Percentiles rank a stretch among this genome's conserved stretches.
phyloP scores from a whole-genome alignment of 2,329 filamentous ascomycete species.

The Bipolaris sorokiniana region DNA sequence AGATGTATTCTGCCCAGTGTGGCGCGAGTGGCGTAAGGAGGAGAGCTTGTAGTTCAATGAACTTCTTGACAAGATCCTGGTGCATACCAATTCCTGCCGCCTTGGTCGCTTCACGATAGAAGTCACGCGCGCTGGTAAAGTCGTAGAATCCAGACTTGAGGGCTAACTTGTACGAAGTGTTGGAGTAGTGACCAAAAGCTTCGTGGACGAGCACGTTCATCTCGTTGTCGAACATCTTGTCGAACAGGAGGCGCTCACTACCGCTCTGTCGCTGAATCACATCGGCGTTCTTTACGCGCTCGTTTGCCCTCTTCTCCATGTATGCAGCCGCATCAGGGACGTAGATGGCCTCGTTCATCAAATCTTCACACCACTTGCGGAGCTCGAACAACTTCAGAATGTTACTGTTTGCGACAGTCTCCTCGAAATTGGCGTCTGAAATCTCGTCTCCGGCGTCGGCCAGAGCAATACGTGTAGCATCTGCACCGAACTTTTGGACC shows the following conservation, averaged over 20 bases:
- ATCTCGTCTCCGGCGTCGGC: conserved; percentile 95
- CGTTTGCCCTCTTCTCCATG: conserved; percentile 49
- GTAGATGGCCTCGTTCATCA: conserved; percentile 66
- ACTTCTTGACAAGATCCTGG: conserved; percentile 76
- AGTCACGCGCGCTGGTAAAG: conserved; percentile 84
- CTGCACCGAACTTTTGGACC: conserved; percentile 90
- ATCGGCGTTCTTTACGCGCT: conserved; percentile 58
- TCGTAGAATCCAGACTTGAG: conserved; percentile 77
- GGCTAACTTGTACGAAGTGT: conserved; percentile 50
- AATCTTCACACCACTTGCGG: conserved; percentile 91
- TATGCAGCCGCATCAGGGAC: conserved; percentile 54
- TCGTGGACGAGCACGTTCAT: conserved; percentile 83
- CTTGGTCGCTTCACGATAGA: conserved; percentile 82
- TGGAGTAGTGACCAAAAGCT: conserved; percentile 76
- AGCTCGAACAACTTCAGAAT: conserved; percentile 84
- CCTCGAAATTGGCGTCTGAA: conserved; percentile 96
- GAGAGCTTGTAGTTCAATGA: conserved; percentile 84
- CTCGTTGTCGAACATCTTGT: conserved; percentile 91
- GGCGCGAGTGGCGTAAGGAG: conserved; percentile 84
- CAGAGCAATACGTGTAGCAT: conserved; percentile 87
- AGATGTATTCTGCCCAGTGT: conserved; percentile 94
- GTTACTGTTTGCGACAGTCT: conserved; percentile 88
- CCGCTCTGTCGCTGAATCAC: conserved; percentile 68
- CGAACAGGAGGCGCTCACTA: conserved; percentile 79
- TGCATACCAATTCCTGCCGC: conserved; percentile 86